Conservation (phyloP, 805 yeast genomes). For the Candida nanaspora region DNA sequence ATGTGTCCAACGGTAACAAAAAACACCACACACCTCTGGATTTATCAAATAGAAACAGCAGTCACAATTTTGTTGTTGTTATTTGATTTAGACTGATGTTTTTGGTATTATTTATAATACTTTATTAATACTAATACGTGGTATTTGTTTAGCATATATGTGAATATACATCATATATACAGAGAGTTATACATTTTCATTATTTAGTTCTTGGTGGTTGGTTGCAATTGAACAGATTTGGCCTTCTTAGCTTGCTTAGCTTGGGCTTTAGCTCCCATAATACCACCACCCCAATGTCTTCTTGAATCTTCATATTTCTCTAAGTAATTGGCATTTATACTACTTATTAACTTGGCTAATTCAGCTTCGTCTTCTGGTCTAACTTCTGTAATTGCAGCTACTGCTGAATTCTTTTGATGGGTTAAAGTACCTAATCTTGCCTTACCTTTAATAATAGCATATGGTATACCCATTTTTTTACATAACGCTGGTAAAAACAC, state of each 20-base stretch:
- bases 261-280: conserved; percentile 87
- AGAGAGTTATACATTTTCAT: too few species aligned
- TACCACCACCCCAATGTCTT: conserved; percentile 99
- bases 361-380: conserved; percentile 88
- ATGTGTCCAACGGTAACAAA: too few species aligned
- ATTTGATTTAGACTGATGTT: too few species aligned
- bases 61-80: too few species aligned
- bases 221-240: too few species aligned
- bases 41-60: too few species aligned
- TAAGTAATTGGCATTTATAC: conserved; percentile 84
- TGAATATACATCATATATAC: too few species aligned
- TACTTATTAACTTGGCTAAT: conserved; percentile 82
- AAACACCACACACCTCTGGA: too few species aligned
- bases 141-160: too few species aligned
- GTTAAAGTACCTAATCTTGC: conserved; percentile 94
- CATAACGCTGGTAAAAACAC: conserved; percentile 95
- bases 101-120: too few species aligned
- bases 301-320: conserved; percentile 90
- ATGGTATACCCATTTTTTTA: conserved; percentile 97
- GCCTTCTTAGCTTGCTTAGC: conserved; percentile 74
- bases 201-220: too few species aligned
- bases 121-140: too few species aligned
- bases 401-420: conserved; percentile 94
- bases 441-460: conserved; percentile 95
- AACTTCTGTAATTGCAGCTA: conserved; percentile 93